Evolutionary conservation across 805 yeast genomes (phyloP), one percentile per base, ranked within the genome.

Genomic region (Candida loeiensis): DNA sequence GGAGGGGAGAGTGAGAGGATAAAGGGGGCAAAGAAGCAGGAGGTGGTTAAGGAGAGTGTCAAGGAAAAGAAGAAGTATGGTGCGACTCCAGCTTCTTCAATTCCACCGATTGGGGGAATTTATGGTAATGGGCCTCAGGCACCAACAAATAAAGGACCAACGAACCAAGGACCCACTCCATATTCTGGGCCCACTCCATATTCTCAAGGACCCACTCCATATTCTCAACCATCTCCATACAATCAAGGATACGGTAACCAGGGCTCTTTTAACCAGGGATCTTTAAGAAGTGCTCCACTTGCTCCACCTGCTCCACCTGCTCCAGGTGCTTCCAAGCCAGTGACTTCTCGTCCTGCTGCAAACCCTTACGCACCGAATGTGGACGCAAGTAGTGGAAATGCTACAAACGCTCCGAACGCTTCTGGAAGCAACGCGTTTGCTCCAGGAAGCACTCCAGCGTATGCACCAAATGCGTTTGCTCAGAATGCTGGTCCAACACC

Each of bases 1-100:
- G 86, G 82, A 18, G 52, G 67, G 16, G 96, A 87, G 54, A 85
- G 82, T 59, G 90, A 85, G 47, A 80, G 99, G 51, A 81, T 91
- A 14, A 47, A 71, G 34, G 79, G 77, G 50, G 95, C 95, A 6
- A 69, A 79, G 12, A 24, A 24, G 13, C 17, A 74, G 73, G 50
- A 46, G 34, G 49, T 59, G n/a, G 46, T 34, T 16, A 16, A 34
- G 15, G 19, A 34, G 12, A 17, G 43, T 27, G 28, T 39, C 13
- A 18, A 20, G 14, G 29, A 29, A 21, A 12, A 20, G 13, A 31
- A n/a, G n/a, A n/a, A n/a, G n/a, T n/a, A n/a, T n/a, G 34, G 35
- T 2, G 35, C 37, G 16, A 19, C 36, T 20, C 24, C 30, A 21
- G 13, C 17, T 27, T 14, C 31, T 27, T 11, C 31, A 27, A 21